Evolutionary conservation across 2,329 filamentous ascomycete species (phyloP), one percentile per base, ranked within the genome.

Genomic region (Nothopassalora personata): DNA sequence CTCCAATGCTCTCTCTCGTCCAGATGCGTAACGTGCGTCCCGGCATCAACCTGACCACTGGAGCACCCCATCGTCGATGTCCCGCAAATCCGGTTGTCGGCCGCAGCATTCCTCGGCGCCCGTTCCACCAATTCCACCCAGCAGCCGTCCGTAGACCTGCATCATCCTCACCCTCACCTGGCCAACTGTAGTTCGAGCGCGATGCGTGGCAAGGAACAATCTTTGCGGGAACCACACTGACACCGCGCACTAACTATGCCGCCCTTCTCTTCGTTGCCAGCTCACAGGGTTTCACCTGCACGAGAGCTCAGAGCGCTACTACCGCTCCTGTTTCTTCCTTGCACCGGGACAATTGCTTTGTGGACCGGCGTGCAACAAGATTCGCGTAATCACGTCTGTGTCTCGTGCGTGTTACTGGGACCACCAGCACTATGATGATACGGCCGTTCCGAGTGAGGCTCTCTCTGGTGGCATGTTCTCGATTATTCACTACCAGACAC

Each of bases 101-200:
- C 46, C 28, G 46, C 46, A 31, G 34, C 49, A 57, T 57, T 53
- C 48, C 47, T 36, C 36, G 55, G 48, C 48, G 46, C 27, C 46
- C 54, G 49, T 57, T 51, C 54, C 54, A 57, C 46, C 45, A 34
- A 49, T 49, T 10, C 46, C 7, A 5, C 19, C 28, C 19, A 13
- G 30, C 49, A n/a, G 23, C 23, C 1, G 23, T n/a, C 23, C 1
- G 23, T 3, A 23, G 2, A 30, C 49, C 46, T 36, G 23, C 54
- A 19, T 11, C 15, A 43, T 18, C 34, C 55, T 57, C 55, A 57
- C 55, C 55, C 31, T 23, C 23, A 23, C 23, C 23, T 34, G 55
- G 55, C 49, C 55, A 57, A 57, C 55, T 57, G 55, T 57, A 57
- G 55, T 57, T 53, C 55, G 48, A 57, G 48, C 36, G 28, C 18